A percentile compares a stretch with the other conserved stretches of the same genome.
Conservation (phyloP, 352 stramenopile species). For the Hyaloperonospora brassicae region DNA sequence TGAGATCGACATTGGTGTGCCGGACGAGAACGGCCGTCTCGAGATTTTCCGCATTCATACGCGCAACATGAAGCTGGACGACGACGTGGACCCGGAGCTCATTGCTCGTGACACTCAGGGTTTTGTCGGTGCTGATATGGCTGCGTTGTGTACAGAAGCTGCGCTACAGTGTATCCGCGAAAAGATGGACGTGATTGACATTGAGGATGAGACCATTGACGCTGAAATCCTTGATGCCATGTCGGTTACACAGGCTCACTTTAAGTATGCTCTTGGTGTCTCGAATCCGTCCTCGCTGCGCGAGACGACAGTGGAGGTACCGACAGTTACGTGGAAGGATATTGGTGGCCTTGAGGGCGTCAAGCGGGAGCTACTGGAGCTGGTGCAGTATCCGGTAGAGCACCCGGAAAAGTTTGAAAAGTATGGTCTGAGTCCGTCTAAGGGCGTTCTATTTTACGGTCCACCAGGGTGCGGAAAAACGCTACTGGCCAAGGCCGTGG, state of each 20-base stretch:
- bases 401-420: constrained; percentile 99
- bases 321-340: constrained; percentile 97
- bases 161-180: constrained; percentile 99
- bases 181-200: constrained; percentile 99
- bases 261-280: constrained; percentile 96
- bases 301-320: constrained; percentile 99
- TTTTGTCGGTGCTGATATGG: constrained; percentile 99
- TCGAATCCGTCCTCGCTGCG: constrained; percentile 98
- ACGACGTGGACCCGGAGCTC: constrained; percentile 96
- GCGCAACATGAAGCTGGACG: constrained; percentile 99
- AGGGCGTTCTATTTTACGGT: constrained; percentile 99
- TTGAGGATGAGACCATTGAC: constrained; percentile 99
- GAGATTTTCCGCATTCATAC: constrained; percentile 99
- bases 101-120: constrained; percentile 98
- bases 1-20: constrained; percentile 99
- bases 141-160: constrained; percentile 96
- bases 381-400: constrained; percentile 99
- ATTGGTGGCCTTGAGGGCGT: constrained; percentile 98
- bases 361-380: constrained; percentile 98
- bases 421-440: constrained; percentile 90
- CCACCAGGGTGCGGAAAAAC: constrained; percentile 99
- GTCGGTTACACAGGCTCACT: constrained; percentile 98
- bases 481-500: constrained; percentile 98
- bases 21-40: constrained; percentile 96
- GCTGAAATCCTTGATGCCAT: constrained; percentile 98